These are phyloP conservation scores for Alopecurus myosuroides DNA, from an alignment of 176 grass and related monocot genomes.

Conservation along the genomic window DNA sequence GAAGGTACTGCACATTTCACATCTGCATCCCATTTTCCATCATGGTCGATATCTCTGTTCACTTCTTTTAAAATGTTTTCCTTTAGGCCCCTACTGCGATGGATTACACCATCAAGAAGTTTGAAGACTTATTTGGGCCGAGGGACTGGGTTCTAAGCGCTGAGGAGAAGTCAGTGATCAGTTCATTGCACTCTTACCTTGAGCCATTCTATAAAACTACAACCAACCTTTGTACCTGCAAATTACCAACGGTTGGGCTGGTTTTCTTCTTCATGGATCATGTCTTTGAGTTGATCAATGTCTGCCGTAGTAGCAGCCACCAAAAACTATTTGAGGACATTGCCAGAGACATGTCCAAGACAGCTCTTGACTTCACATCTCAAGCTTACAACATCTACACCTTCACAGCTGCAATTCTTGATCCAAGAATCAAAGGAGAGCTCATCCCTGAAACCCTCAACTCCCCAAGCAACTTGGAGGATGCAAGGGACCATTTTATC, in stretches of 20 bases:
- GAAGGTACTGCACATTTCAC: constrained; percentile 48
- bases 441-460: constrained; percentile 82
- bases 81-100: constrained; percentile 76
- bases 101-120: constrained; percentile 79
- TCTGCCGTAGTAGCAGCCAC: constrained; percentile 39
- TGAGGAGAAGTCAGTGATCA: constrained; percentile 57
- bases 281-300: constrained; percentile 69
- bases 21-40: constrained; percentile 8
- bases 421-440: constrained; percentile 83
- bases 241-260: constrained; percentile 74
- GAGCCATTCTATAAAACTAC: constrained; percentile 95
- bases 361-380: constrained; percentile 46
- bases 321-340: constrained; percentile 83
- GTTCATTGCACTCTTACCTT: constrained; percentile 64
- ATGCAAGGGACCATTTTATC: constrained; percentile 69
- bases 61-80: neutral
- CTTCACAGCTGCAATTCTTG: constrained; percentile 85
- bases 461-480: constrained; percentile 65
- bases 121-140: constrained; percentile 59
- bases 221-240: constrained; percentile 81
- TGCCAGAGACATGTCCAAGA: constrained; percentile 64
- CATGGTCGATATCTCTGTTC: neutral
- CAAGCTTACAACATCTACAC: constrained; percentile 72
- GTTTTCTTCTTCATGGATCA: constrained; percentile 97
- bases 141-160: constrained; percentile 50